Evolutionary conservation across 1,284 basidiomycete species (phyloP), one percentile per base, ranked within the genome.

Genomic region (Termitomyces sp.): DNA sequence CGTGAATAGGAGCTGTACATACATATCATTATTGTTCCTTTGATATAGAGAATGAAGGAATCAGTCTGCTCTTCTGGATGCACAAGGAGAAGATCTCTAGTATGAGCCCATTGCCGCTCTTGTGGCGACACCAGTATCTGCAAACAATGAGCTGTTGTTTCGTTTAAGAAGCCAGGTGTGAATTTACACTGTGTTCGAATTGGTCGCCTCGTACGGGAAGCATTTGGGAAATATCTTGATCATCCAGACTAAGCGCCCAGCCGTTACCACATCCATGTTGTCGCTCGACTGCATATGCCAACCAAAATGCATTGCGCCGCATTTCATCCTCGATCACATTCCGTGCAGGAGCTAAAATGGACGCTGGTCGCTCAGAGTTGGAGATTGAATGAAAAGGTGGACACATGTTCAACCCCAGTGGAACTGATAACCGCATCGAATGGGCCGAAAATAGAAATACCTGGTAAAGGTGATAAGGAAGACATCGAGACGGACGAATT

Each of bases 41-140:
- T 90, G 64, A 88, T 74, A 58, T 86, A 87, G n/a, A 90, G 63
- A n/a, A 79, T 79, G 59, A 88, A 88, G 1, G 85, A 80, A 63
- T 90, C 87, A 0, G 79, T 80, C 60, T 85, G 80, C n/a, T 75
- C 72, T 38, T 79, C 79, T 18, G 79, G 79, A 61, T 88, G 83
- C 8, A 67, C 65, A 7, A 81, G 72, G 21, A 88, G 72, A 13
- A 87, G 66, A 59, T 83, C 76, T 52, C 71, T 74, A 11, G 76
- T 75, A 59, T 85, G 80, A 0, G 84, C 81, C 80, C 86, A 86
- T 65, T 89, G 86, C 16, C 87, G 76, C 39, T 81, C 75, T 31
- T 75, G 68, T 7, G 80, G 77, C 9, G 73, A 68, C 5, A 84
- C 78, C 9, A 80, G 68, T 11, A 72, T 68, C 81, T 85, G 54